Evolutionary conservation across 768 basidiomycete species (phyloP).

Genomic region (Crassisporium funariophilum): DNA sequence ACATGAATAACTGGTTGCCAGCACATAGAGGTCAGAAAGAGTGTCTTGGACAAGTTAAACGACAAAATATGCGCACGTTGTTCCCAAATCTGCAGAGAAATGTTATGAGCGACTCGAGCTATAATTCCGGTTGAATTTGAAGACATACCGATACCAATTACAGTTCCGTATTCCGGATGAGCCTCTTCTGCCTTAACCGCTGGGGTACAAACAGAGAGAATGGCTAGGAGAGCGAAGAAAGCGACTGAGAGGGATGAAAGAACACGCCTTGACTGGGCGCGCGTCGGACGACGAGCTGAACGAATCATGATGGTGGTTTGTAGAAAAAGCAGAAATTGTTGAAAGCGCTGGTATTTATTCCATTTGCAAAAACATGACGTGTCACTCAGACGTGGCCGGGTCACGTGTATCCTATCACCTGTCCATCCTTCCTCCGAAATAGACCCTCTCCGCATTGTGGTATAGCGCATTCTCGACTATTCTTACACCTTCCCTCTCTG

Average conservation of each 20-base stretch:
- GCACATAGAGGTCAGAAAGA: conserved; percentile 26
- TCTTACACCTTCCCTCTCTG: conserved; percentile 52
- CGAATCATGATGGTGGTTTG: conserved; percentile 40
- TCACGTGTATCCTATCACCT: no score
- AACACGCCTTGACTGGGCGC: conserved; percentile 56
- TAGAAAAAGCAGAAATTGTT: conserved; percentile 20
- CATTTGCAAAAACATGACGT: conserved; percentile 32
- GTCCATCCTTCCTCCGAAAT: no score
- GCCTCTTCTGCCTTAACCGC: conserved; percentile 65
- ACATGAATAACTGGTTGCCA: conserved; percentile 78
- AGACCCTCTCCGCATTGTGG: conserved; percentile 66
- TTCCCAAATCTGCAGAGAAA: conserved; percentile 74
- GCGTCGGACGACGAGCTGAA: conserved; percentile 51
- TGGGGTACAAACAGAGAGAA: conserved; percentile 71
- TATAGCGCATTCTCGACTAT: conserved; percentile 64
- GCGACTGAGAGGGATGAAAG: conserved; percentile 62
- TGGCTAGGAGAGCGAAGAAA: conserved; percentile 65
- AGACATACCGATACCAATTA: conserved; percentile 85
- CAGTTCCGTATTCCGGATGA: conserved; percentile 82
- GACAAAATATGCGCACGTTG: conserved; percentile 55
- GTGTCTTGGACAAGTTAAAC: not conserved
- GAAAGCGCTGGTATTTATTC: conserved; percentile 31
- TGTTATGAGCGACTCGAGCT: conserved; percentile 3
- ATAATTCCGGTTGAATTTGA: not conserved
- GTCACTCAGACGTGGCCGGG: conserved; percentile 43